Base-by-base conservation (phyloP, 2,329 filamentous ascomycete genomes). In the Cordyceps cateniannulata region DNA sequence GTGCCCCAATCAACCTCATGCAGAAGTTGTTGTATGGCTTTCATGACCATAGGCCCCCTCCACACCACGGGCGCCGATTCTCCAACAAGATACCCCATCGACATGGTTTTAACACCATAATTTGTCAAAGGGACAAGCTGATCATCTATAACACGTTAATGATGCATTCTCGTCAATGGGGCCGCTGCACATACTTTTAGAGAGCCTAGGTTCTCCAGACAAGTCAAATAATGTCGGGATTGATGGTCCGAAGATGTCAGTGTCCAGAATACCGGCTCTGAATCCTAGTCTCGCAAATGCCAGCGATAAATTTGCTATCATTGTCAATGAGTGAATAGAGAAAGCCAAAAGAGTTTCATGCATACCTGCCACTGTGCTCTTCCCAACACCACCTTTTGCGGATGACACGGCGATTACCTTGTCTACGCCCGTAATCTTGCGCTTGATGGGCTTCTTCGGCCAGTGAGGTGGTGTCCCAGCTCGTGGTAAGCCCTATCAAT, bases 401-500 rank as follows among this genome's bases (percentile, higher is more conserved):
- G 93, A 98, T 4, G 92, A 96, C 16, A 99, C 91, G n/a, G 93
- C 92, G 62, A 99, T 85, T n/a, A 97, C 86, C 72, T 96, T 96
- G 65, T 86, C 84, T 25, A 99, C 93, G 71, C 93, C 86, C 27
- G 84, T 83, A 66, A 99, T 96, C 67, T 85, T 86, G 65, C 91
- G 85, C 69, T 89, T 87, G 67, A 91, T 84, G 0, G 95, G 93
- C 12, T 96, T 81, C 25, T 91, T 90, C 58, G 90, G 85, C 75
- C 77, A 79, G n/a, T 64, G 74, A 2, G 77, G 76, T 5, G 77
- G 75, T 2, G 77, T 78, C 35, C 88, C 92, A 22, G 89, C 89
- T 63, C 87, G 85, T 22, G 93, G 93, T 18, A 98, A 84, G 27
- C 93, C 93, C 93, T 97, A 50, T 25, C 22, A 2, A 40, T 14